Base-by-base conservation (phyloP, 225 moss, liverwort and hornwort genomes). In the Physcomitrellopsis africana region DNA sequence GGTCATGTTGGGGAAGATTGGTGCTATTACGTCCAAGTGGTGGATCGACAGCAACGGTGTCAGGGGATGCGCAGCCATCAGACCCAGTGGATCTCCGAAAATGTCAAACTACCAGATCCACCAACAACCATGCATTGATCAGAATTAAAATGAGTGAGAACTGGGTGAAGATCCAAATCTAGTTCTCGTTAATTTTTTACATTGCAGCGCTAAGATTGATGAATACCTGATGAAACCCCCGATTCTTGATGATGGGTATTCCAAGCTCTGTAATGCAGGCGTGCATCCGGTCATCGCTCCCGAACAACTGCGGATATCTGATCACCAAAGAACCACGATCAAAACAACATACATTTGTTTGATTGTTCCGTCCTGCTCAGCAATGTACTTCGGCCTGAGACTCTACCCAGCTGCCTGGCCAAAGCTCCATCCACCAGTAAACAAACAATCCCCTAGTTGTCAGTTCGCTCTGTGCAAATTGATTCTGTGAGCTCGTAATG, bases 11-110 rank as follows among this genome's bases (percentile, higher is more conserved):
- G 95, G 95, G 48, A 95, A 95, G 8, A 95, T 73, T 12, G 95
- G 83, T 8, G 79, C 74, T 76, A 95, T 91, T 0, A 88, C 88
- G 52, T 93, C 93, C 79, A 95, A 75, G 65, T 95, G 95, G 77
- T 95, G 95, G 27, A 95, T 70, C 14, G 95, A 93, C 26, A 95
- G 51, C 76, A 95, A 85, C 19, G 95, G 95, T 7, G 90, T 81
- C 69, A 95, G 20, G 0, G 95, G 91, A 53, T 95, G 95, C 7
- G 95, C 91, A 18, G 93, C 80, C 72, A 95, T 83, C 27, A 93
- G 58, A 63, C 95, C 95, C 63, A 80, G 68, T 16, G 84, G 82
- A 79, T 92, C 84, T 43, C 95, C 95, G 70, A 83, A 86, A 47
- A 95, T 78, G 73, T 95, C 95, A 70, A 95, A 86, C 89, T 95